These are phyloP conservation scores for Haplosporangium gracile DNA, from an alignment of 192 early-diverging fungal species.

Conservation along the genomic window DNA sequence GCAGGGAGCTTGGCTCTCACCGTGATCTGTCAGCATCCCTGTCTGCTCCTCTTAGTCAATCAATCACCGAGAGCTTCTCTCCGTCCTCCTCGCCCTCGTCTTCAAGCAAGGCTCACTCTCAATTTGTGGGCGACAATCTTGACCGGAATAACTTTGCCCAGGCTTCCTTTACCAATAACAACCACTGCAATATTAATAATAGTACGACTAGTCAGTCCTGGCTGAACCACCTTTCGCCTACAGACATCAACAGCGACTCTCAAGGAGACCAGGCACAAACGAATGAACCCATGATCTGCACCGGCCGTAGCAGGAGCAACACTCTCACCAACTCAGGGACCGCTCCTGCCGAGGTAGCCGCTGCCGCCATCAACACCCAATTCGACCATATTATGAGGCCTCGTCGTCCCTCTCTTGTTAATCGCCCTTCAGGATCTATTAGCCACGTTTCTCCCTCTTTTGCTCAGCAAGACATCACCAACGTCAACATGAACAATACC, in stretches of 20 bases:
- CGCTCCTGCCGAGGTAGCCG: slow-evolving; percentile 13
- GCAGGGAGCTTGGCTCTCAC: neutral
- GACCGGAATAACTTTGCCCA: slow-evolving; percentile 53
- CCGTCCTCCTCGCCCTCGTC: neutral
- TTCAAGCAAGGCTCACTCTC: slow-evolving; percentile 23
- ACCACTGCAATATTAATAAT: neutral
- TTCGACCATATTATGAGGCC: slow-evolving; percentile 44
- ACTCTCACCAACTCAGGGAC: slow-evolving; percentile 32
- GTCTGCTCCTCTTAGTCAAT: neutral
- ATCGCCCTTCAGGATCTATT: slow-evolving; percentile 11
- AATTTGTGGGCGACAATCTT: slow-evolving; percentile 1
- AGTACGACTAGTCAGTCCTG: neutral
- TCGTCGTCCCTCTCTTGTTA: slow-evolving; percentile 30
- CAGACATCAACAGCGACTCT: slow-evolving; percentile 10
- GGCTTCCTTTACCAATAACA: slow-evolving; percentile 4
- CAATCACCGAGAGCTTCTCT: slow-evolving; percentile 7
- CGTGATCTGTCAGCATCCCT: slow-evolving; percentile 20
- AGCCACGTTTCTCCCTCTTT: slow-evolving; percentile 1
- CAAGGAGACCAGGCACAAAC: slow-evolving; percentile 1
- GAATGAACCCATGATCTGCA: slow-evolving; percentile 24
- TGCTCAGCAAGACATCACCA: neutral
- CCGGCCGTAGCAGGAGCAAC: slow-evolving; percentile 50
- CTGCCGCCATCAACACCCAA: slow-evolving; percentile 23
- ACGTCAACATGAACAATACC: neutral
- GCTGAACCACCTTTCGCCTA: neutral